Conservation (phyloP, 805 yeast genomes). For the Vanderwaltozyma tropicalis region DNA sequence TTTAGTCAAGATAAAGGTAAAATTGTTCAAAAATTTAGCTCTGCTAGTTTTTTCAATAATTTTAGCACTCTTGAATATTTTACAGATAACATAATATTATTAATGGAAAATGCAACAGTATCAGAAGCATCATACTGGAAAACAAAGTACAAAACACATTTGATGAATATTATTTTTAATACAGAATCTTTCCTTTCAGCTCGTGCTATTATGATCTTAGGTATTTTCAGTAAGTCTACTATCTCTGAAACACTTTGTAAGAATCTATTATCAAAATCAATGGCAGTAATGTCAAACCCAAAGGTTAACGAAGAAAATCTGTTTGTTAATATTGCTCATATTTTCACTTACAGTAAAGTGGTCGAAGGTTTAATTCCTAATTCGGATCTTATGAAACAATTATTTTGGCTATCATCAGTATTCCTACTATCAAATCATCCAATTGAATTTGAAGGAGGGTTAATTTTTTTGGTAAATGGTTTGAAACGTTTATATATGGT, state of each 20-base stretch:
- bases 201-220: slow-evolving; percentile 55
- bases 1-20: slow-evolving; percentile 41
- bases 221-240: slow-evolving; percentile 52
- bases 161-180: slow-evolving; percentile 48
- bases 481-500: slow-evolving; percentile 23
- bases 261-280: slow-evolving; percentile 15
- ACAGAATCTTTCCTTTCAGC: slow-evolving; percentile 48
- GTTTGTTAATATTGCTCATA: slow-evolving; percentile 25
- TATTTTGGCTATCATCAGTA: slow-evolving; percentile 30
- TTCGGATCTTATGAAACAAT: slow-evolving; percentile 17
- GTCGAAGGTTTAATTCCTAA: slow-evolving; percentile 28
- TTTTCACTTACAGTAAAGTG: slow-evolving; percentile 30
- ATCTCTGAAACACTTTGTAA: slow-evolving; percentile 43
- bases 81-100: slow-evolving; percentile 41
- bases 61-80: slow-evolving; percentile 41
- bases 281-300: slow-evolving; percentile 27
- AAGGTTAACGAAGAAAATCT: slow-evolving; percentile 22
- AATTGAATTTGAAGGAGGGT: slow-evolving; percentile 29
- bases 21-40: slow-evolving; percentile 22
- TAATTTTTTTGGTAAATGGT: slow-evolving; percentile 29
- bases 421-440: slow-evolving; percentile 25
- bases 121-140: slow-evolving; percentile 45
- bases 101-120: slow-evolving; percentile 37
- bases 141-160: slow-evolving; percentile 51
- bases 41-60: slow-evolving; percentile 28